Evolutionary conservation across 306 rosid species (phyloP), one percentile per base, ranked within the genome.

Genomic region (Sesbania bispinosa): DNA sequence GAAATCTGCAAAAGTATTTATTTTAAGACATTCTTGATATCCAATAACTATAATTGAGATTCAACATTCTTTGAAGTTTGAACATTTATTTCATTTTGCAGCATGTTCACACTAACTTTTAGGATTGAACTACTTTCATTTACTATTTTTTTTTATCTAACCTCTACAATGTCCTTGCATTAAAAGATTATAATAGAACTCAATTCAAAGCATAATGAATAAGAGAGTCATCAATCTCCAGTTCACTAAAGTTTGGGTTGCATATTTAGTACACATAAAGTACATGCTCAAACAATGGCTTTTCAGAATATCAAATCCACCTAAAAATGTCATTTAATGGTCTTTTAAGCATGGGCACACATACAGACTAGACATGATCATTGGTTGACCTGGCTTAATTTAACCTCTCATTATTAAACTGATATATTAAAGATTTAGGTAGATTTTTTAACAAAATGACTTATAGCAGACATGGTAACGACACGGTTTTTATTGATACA

Each of bases 1-100:
- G 99, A 85, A 79, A 89, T 81, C 99, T 94, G 92, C 87, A 62
- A 53, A 66, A 60, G 21, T 45, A 64, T 62, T 38, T 33, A 65
- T 57, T 63, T 45, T 73, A 61, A 47, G 57, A 51, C 33, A 29
- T 68, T 14, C 35, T 38, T 61, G 58, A 41, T 43, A 69, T 63
- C 20, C 48, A 63, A 68, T 10, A 74, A 58, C 61, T 59, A 62
- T 41, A 48, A 30, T 23, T 58, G 61, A 21, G 71, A 39, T 47
- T 53, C 39, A 53, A 27, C 16, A 10, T 55, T 67, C 21, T 16
- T 27, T 26, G 59, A 74, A 51, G 45, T 10, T 57, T n/a, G n/a
- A n/a, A n/a, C n/a, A n/a, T 26, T 59, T 14, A 6, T 38, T 51
- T 52, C 26, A 2, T 51, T 27, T 27, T 13, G 73, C 26, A n/a